These are phyloP conservation scores for Chlorella sp. DNA, from an alignment of 139 green algal genomes.

Conservation along the genomic window DNA sequence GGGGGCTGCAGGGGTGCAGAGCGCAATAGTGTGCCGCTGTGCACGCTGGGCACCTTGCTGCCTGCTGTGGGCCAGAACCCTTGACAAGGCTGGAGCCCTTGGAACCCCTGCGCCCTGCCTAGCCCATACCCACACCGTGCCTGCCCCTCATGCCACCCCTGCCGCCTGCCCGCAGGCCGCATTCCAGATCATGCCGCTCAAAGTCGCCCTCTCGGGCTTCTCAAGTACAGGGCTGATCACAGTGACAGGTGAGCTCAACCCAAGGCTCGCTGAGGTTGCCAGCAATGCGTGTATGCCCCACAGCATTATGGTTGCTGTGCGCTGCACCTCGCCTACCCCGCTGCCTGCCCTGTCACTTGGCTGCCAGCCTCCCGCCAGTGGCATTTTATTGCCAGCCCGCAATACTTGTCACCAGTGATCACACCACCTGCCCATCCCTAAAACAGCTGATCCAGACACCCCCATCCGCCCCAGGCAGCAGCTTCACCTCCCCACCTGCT, in stretches of 20 bases:
- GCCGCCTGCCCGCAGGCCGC: not conserved
- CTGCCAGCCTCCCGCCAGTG: too few relatives aligned
- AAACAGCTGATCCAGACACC: too few relatives aligned
- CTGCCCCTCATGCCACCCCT: not conserved
- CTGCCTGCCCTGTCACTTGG: too few relatives aligned
- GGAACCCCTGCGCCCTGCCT: not conserved
- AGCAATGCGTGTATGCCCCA: too few relatives aligned
- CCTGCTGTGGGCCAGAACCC: not conserved
- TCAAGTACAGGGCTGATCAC: constrained; percentile 54
- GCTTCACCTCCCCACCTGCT: not conserved
- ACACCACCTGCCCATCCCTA: too few relatives aligned
- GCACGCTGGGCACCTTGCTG: not conserved
- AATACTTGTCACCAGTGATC: too few relatives aligned
- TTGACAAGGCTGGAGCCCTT: too few relatives aligned
- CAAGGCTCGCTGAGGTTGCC: not conserved
- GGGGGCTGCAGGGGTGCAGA: not conserved
- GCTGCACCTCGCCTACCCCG: too few relatives aligned
- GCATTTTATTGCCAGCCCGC: too few relatives aligned
- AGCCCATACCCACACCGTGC: not conserved
- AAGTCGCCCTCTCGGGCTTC: constrained; percentile 46
- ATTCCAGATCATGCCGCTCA: constrained; percentile 41
- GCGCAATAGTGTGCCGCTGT: not conserved
- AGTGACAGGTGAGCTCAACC: constrained; percentile 25
- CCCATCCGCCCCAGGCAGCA: not conserved
- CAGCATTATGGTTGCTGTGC: too few relatives aligned